Conservation (phyloP, 2,329 filamentous ascomycete genomes). For the Colletotrichum chlorophyti region DNA sequence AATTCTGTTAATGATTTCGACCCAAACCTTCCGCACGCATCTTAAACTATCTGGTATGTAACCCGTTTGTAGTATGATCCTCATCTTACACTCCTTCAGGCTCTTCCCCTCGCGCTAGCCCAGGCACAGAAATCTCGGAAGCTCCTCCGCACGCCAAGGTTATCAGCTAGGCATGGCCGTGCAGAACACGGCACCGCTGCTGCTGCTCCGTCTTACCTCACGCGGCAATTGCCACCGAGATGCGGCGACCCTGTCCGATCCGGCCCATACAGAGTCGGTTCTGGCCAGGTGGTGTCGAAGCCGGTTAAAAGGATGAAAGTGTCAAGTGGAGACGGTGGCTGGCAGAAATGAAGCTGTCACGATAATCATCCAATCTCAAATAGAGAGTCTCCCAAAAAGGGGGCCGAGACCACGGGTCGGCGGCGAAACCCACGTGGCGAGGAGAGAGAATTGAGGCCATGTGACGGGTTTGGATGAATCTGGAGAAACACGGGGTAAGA, state of each 20-base stretch:
- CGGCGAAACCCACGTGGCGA: slow-evolving; percentile 7
- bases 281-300: background rate
- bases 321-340: background rate
- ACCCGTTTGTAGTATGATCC: no score
- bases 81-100: background rate
- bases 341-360: background rate
- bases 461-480: background rate
- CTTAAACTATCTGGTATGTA: no score
- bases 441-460: background rate
- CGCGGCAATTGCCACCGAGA: background rate
- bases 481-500: background rate
- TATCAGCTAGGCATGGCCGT: background rate
- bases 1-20: no score
- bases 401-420: slow-evolving; percentile 3
- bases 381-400: background rate
- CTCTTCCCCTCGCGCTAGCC: slow-evolving; percentile 4
- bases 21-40: background rate
- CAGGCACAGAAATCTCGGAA: slow-evolving; percentile 25
- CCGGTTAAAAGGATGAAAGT: slow-evolving; percentile 13
- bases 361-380: background rate
- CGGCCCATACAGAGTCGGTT: background rate
- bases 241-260: no score
- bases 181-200: background rate
- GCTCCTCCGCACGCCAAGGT: slow-evolving; percentile 16
- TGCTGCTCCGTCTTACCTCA: background rate